These are phyloP conservation scores for Leucaena leucocephala DNA, from an alignment of 306 rosid species.

Conservation along the genomic window DNA sequence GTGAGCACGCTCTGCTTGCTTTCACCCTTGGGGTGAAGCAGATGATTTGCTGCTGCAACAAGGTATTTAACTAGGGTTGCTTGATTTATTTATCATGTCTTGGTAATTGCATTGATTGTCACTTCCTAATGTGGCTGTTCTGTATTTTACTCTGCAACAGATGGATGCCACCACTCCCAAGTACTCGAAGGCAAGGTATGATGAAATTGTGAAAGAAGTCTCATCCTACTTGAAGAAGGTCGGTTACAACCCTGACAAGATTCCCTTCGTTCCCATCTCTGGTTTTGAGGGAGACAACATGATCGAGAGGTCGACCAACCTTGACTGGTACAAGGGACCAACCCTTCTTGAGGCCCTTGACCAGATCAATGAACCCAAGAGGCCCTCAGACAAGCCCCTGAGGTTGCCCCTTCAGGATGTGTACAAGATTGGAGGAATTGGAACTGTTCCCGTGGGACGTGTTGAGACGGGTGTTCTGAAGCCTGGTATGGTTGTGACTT, in stretches of 20 bases:
- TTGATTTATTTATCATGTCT: too few relatives aligned
- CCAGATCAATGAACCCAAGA: slow-evolving; percentile 42
- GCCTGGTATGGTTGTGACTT: too few relatives aligned
- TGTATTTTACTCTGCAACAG: background rate
- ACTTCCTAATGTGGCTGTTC: too few relatives aligned
- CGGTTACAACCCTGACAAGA: slow-evolving; percentile 43
- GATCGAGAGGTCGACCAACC: slow-evolving; percentile 45
- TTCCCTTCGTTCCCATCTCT: slow-evolving; percentile 40
- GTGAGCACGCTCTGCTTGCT: background rate
- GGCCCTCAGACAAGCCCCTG: slow-evolving; percentile 44
- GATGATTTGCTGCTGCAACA: slow-evolving; percentile 34
- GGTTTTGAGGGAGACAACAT: slow-evolving; percentile 43
- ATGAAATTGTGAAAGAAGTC: slow-evolving; percentile 45
- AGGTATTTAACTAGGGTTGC: slow-evolving; percentile 4
- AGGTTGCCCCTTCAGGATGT: slow-evolving; percentile 7
- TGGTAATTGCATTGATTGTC: too few relatives aligned
- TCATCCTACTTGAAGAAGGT: slow-evolving; percentile 43
- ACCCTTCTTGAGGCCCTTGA: slow-evolving; percentile 39
- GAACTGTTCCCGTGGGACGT: too few relatives aligned
- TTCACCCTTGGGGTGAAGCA: background rate
- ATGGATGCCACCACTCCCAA: slow-evolving; percentile 44
- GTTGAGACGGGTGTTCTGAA: too few relatives aligned
- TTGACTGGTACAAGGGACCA: slow-evolving; percentile 46
- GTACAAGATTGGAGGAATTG: too few relatives aligned
- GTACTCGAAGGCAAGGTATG: slow-evolving; percentile 42